phyloP scores from a whole-genome alignment of 2,329 filamentous ascomycete genomes.

The Ophiosphaerella narmari region DNA sequence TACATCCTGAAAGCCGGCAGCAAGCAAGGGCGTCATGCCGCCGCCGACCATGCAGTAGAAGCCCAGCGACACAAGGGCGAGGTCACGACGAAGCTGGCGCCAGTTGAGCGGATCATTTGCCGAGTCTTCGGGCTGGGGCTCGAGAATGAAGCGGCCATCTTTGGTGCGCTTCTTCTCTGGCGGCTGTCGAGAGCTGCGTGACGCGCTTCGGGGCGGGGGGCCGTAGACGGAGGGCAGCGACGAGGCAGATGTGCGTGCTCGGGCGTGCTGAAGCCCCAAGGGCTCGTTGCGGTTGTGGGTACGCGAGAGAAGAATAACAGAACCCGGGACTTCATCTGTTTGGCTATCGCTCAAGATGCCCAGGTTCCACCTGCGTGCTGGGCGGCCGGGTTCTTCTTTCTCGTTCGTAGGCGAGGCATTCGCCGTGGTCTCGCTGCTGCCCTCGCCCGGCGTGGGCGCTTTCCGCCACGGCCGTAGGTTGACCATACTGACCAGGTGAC shows the following conservation, averaged over 20 bases:
- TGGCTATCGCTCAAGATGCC: conserved; percentile 82
- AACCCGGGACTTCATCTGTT: conserved; percentile 89
- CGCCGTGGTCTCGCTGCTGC: background rate
- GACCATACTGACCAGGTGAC: background rate
- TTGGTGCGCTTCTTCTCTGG: conserved; percentile 72
- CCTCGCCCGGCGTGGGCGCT: conserved; percentile 2
- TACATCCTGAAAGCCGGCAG: conserved; percentile 86
- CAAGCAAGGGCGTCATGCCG: conserved; percentile 87
- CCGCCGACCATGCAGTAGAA: conserved; percentile 94
- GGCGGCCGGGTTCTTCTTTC: conserved; percentile 13
- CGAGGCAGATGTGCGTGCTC: conserved; percentile 62
- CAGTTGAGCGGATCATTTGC: conserved; percentile 92
- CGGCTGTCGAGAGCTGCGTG: conserved; percentile 28
- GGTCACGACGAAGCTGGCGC: conserved; percentile 79
- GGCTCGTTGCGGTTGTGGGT: conserved; percentile 64
- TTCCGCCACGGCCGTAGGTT: conserved; percentile 20
- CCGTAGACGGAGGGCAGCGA: conserved; percentile 50
- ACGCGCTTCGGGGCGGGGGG: conserved; percentile 16
- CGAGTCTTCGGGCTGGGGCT: conserved; percentile 90
- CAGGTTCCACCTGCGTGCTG: conserved; percentile 56
- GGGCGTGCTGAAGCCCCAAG: conserved; percentile 64
- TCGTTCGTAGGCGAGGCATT: conserved; percentile 2
- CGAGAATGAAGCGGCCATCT: conserved; percentile 83
- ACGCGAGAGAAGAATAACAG: conserved; percentile 63
- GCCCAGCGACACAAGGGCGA: conserved; percentile 78